Evolutionary conservation across 108 stramenopile genomes (phyloP), one percentile per base, ranked within the genome.

Genomic region (Pseudonitzschia pungens): DNA sequence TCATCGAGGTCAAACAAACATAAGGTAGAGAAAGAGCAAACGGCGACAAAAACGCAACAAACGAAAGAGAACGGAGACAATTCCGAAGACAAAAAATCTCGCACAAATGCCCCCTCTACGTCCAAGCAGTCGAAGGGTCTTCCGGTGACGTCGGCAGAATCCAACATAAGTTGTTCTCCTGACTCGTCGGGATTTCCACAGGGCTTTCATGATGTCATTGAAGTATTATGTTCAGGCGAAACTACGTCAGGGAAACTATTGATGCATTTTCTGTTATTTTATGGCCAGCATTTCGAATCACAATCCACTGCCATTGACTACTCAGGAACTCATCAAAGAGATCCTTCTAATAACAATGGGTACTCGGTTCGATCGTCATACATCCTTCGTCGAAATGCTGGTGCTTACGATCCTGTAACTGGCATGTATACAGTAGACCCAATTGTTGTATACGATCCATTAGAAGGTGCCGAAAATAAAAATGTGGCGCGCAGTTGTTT

Each of bases 351-450:
- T n/a, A 73, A 71, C 45, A 71, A 80, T 21, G 69, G 70, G 18
- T 83, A 80, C 41, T 60, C 80, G 15, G 70, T 80, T 32, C 53
- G 79, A 44, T 88, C 90, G 12, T 85, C 90, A 12, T 94, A 83
- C 57, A 74, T 87, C 31, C 75, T 71, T 24, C 83, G 92, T 18
- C 72, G 80, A 60, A 78, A 84, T 15, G 83, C 86, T 26, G 92
- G 90, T 7, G 71, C 77, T 24, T 87, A 89, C 31, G 90, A 94
- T 60, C 90, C 92, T 22, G 58, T 90, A 24, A 94, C 92, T 22
- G 92, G 90, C 12, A 90, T 94, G 89, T 78, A 86, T 27, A 88
- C 90, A 6, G 89, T 94, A 28, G 92, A 94, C 76, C 92, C 88
- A 14, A 87, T 94, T 70, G 87, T 94, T 73, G 85, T 94, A 12